phyloP scores from a whole-genome alignment of 306 rosid species.

The Quercus parvula region DNA sequence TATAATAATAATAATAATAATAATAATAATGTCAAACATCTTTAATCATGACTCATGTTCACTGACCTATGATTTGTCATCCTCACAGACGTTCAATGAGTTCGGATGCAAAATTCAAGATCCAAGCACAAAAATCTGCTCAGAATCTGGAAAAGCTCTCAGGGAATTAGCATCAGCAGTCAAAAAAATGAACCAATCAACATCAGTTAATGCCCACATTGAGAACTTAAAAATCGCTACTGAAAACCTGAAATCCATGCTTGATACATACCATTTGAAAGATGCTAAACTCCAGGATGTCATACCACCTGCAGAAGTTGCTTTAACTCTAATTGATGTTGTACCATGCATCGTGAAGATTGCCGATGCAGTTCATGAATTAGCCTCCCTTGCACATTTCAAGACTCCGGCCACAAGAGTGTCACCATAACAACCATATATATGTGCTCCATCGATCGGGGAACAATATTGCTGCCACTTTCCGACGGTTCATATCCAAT shows the following conservation, averaged over 20 bases:
- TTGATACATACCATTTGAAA: background rate
- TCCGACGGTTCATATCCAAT: no score
- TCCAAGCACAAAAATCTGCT: slow-evolving; percentile 35
- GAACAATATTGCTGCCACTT: no score
- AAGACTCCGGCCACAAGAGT: background rate
- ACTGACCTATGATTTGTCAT: background rate
- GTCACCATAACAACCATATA: background rate
- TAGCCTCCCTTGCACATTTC: slow-evolving; percentile 10
- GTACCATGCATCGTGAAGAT: slow-evolving; percentile 2
- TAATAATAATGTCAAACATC: no score
- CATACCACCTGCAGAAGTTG: background rate
- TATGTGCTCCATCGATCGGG: no score
- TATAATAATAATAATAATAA: no score
- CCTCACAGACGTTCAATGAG: slow-evolving; percentile 18
- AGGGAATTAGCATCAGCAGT: slow-evolving; percentile 31
- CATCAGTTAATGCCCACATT: slow-evolving; percentile 22
- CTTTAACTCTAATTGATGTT: background rate
- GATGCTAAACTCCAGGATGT: background rate
- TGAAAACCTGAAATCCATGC: slow-evolving; percentile 17
- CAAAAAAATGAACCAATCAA: slow-evolving; percentile 27
- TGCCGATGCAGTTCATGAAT: slow-evolving; percentile 2
- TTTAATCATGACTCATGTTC: no score
- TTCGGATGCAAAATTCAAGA: slow-evolving; percentile 33
- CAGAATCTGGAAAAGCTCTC: slow-evolving; percentile 37
- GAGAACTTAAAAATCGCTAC: slow-evolving; percentile 21